These are phyloP conservation scores for Euphorbia tirucalli DNA, from an alignment of 345 rosid species.

Conservation along the genomic window DNA sequence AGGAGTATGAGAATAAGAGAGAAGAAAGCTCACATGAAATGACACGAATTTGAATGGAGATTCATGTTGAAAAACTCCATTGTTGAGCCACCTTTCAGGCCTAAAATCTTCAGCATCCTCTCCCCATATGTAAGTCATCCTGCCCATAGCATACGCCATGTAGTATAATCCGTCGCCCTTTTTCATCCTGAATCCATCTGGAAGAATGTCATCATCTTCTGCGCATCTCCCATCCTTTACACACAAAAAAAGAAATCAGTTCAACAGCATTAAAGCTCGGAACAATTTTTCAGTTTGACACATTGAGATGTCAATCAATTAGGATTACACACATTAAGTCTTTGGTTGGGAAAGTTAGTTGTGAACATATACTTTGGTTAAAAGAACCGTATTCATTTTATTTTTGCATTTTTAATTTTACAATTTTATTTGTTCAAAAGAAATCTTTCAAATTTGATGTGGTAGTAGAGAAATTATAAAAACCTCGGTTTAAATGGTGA, in stretches of 20 bases:
- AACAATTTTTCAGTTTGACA: background rate
- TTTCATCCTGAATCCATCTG: conserved; percentile 57
- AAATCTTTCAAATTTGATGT: no score
- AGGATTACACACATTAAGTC: no score
- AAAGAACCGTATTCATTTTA: no score
- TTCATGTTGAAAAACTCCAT: conserved; percentile 60
- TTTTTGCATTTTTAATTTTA: no score
- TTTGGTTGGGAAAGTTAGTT: no score
- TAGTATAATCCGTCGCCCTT: conserved; percentile 63
- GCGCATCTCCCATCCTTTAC: conserved; percentile 60
- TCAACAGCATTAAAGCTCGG: background rate
- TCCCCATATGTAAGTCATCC: conserved; percentile 78
- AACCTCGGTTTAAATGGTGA: no score
- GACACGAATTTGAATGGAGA: conserved; percentile 68
- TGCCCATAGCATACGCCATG: conserved; percentile 72
- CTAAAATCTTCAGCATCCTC: conserved; percentile 60
- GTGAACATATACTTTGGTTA: no score
- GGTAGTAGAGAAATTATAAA: no score
- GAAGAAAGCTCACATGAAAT: conserved; percentile 41
- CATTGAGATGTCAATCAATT: no score
- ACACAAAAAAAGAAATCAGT: background rate
- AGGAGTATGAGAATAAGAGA: background rate
- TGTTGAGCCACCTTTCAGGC: conserved; percentile 76
- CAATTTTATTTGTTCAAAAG: no score
- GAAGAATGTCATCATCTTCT: conserved; percentile 60